Conservation (phyloP, 2,329 filamentous ascomycete species). For the Verticillium albo-atrum region DNA sequence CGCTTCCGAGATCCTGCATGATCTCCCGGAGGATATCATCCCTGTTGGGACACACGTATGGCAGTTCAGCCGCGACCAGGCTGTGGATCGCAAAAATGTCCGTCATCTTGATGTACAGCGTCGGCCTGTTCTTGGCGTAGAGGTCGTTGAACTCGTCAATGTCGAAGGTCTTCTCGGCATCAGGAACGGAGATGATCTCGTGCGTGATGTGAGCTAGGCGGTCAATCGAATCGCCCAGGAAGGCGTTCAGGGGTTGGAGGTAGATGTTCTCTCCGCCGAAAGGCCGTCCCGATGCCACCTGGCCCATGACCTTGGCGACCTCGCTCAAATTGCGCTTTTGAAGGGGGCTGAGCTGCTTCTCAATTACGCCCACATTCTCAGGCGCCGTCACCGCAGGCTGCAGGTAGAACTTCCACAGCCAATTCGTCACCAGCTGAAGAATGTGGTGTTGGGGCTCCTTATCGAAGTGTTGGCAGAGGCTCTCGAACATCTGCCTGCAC, state of each 20-base stretch:
- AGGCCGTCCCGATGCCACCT: constrained; percentile 80
- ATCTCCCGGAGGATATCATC: constrained; percentile 91
- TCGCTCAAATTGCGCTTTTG: constrained; percentile 91
- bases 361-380: constrained; percentile 88
- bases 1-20: constrained; percentile 88
- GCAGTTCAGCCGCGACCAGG: constrained; percentile 74
- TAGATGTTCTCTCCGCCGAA: constrained; percentile 96
- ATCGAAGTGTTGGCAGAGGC: constrained; percentile 71
- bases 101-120: constrained; percentile 97
- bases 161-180: constrained; percentile 89
- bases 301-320: constrained; percentile 85
- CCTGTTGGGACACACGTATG: constrained; percentile 69
- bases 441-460: constrained; percentile 73
- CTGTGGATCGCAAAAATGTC: constrained; percentile 97
- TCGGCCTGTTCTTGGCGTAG: constrained; percentile 93
- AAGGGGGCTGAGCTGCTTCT: constrained; percentile 80
- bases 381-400: constrained; percentile 85
- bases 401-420: constrained; percentile 93
- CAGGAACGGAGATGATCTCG: constrained; percentile 75
- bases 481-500: constrained; percentile 78
- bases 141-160: constrained; percentile 99
- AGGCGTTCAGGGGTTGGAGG: constrained; percentile 89
- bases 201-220: constrained; percentile 71
- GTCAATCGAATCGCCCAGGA: constrained; percentile 79
- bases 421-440: constrained; percentile 80